Percentiles rank a stretch among this genome's conserved stretches.
phyloP scores from a whole-genome alignment of 1,284 basidiomycete genomes.

The Abortiporus biennis region DNA sequence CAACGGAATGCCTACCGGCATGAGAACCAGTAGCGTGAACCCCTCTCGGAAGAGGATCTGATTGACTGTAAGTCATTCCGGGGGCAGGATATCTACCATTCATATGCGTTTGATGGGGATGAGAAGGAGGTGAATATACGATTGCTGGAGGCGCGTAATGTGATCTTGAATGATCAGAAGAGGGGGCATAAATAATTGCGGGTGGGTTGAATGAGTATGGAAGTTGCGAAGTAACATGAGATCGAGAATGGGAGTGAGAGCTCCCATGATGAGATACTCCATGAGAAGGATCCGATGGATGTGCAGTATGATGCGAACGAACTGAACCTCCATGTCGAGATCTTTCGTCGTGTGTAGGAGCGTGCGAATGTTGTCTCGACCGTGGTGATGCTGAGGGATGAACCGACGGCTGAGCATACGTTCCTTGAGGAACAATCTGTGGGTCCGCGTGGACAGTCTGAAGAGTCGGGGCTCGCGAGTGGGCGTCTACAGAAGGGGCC shows the following conservation, averaged over 20 bases:
- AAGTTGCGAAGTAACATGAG: conserved; percentile 18
- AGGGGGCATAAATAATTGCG: conserved; percentile 29
- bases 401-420: too few species aligned
- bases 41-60: conserved; percentile 21
- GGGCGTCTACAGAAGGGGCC: neutral
- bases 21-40: conserved; percentile 1
- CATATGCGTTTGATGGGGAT: too few species aligned
- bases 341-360: too few species aligned
- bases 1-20: conserved; percentile 12
- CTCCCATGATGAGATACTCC: neutral
- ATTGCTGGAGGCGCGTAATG: conserved; percentile 27
- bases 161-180: conserved; percentile 21
- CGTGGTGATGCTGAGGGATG: too few species aligned
- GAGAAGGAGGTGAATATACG: conserved; percentile 23
- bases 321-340: too few species aligned
- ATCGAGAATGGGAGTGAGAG: too few species aligned
- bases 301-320: too few species aligned
- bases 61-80: conserved; percentile 25
- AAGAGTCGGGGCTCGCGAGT: neutral
- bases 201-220: conserved; percentile 26
- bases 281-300: conserved; percentile 4
- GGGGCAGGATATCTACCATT: conserved; percentile 15
- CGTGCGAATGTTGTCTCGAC: too few species aligned
- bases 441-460: neutral
- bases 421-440: too few species aligned